Base-by-base conservation (phyloP, 129 eudicot genomes). In the Escallonia rubra region DNA sequence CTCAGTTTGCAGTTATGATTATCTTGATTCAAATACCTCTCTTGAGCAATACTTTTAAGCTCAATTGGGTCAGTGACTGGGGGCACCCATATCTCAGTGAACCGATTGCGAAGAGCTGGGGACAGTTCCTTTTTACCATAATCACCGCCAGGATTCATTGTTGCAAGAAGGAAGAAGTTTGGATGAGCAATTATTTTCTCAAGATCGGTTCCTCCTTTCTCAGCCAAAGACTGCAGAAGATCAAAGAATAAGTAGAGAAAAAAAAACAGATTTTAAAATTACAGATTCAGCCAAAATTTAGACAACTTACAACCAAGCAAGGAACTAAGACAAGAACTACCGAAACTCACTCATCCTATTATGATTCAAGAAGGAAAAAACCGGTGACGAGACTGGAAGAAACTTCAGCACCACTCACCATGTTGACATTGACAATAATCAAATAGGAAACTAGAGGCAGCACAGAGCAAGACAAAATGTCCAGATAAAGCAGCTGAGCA, bases 141-240 rank as follows among this genome's bases (percentile, higher is more conserved):
- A 73, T 94, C 99, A 47, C 99, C 99, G 58, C 99, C 97, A 75
- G 99, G 99, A 61, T 94, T 94, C 99, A 94, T 94, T 13, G 99
- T 94, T 38, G 99, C 99, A 61, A 94, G 92, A 67, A 94, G 76
- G 75, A 94, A 89, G 82, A 94, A 94, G 39, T 89, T 76, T 6
- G 84, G 83, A 81, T 94, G 90, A 70, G 96, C 99, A 55, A 78
- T 88, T 58, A 94, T 66, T 59, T 65, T 81, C 85, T 94, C 96
- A 65, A 89, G 86, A 67, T 89, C 76, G 13, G 85, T 59, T 3
- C 96, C 99, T 45, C 99, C 99, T 68, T 87, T 94, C 81, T 94
- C 99, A 58, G 99, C 95, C 85, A 94, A 86, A 41, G 90, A 85
- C 99, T 92, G 90, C 75, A 78, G 46, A 79, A 57, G 2, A 13